These are phyloP conservation scores for Kokia cookei DNA, from an alignment of 441 rosid genomes.

Conservation along the genomic window DNA sequence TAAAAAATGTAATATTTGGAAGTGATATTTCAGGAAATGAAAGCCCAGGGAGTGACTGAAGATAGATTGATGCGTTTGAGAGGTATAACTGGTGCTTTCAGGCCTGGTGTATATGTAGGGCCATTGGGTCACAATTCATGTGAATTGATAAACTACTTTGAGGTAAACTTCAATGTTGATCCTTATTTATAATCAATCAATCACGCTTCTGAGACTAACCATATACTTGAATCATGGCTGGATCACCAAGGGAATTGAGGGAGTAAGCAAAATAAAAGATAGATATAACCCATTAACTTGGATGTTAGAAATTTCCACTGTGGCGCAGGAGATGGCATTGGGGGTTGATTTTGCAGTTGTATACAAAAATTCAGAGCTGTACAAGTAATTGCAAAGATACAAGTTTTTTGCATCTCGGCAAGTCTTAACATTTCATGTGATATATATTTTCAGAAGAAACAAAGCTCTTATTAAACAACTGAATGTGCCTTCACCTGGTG, in stretches of 20 bases:
- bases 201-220: no score
- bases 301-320: slow-evolving; percentile 37
- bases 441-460: slow-evolving; percentile 25
- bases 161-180: no score
- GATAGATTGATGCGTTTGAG: slow-evolving; percentile 43
- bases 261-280: no score
- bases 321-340: slow-evolving; percentile 21
- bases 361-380: slow-evolving; percentile 29
- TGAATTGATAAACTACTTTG: no score
- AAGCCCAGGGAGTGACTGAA: slow-evolving; percentile 35
- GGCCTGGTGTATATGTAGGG: no score
- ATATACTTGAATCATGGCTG: no score
- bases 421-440: not conserved
- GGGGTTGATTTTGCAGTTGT: slow-evolving; percentile 28
- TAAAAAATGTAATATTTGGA: not conserved
- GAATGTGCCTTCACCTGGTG: slow-evolving; percentile 28
- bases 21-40: slow-evolving; percentile 49
- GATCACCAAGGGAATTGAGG: no score
- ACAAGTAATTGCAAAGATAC: slow-evolving; percentile 13
- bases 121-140: no score
- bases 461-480: slow-evolving; percentile 25
- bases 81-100: no score
- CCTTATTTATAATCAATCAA: no score
- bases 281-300: no score
- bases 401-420: not conserved